Evolutionary conservation across 257 asterid genomes (phyloP).

Genomic region (Agastache rugosa): DNA sequence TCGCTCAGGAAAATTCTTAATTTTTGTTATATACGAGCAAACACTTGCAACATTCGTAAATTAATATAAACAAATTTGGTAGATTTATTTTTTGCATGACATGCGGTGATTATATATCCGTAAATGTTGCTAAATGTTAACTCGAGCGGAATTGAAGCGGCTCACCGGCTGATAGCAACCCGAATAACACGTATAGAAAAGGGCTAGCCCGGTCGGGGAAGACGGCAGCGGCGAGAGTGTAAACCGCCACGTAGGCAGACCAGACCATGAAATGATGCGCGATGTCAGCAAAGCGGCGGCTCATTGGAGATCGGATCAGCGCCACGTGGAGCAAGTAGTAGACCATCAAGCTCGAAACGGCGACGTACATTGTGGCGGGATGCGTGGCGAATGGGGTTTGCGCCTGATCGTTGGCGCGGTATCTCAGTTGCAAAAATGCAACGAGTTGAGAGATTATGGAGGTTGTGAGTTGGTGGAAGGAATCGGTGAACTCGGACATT

Average conservation of each 20-base stretch:
- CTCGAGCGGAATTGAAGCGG: background rate
- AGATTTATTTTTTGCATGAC: no score
- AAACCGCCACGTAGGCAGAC: background rate
- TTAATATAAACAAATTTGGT: no score
- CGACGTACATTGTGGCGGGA: constrained; percentile 10
- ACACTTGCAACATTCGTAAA: background rate
- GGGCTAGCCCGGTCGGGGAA: constrained; percentile 9
- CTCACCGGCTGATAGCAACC: background rate
- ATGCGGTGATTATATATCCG: no score
- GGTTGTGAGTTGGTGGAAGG: background rate
- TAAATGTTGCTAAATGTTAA: background rate
- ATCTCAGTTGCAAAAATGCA: background rate
- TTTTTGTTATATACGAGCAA: background rate
- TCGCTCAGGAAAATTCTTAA: background rate
- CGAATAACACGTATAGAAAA: background rate
- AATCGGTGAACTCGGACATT: constrained; percentile 8
- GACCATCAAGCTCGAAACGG: background rate
- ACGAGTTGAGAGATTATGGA: background rate
- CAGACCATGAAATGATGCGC: background rate
- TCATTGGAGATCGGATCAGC: background rate
- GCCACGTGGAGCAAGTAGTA: background rate
- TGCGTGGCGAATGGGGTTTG: constrained; percentile 1
- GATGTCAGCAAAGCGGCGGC: background rate
- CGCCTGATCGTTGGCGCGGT: background rate
- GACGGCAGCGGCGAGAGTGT: background rate